phyloP scores from a whole-genome alignment of 139 green algal genomes.

The Microglena sp. region DNA sequence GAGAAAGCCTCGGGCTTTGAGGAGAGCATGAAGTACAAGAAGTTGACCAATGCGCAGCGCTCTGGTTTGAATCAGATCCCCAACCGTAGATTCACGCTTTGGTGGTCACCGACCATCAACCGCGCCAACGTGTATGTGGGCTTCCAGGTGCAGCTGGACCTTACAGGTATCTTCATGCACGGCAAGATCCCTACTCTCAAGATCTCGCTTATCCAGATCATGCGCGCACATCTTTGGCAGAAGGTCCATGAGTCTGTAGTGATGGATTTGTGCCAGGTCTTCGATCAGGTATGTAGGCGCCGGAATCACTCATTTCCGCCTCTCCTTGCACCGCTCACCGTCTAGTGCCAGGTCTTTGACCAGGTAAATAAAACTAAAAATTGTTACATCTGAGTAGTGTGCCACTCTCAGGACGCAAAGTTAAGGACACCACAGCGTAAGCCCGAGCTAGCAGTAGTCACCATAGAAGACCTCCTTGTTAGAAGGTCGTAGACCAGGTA shows the following conservation, averaged over 20 bases:
- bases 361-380: no score
- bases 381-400: no score
- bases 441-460: no score
- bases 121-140: conserved; percentile 98
- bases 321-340: not conserved
- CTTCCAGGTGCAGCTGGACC: conserved; percentile 98
- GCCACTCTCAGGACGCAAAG: no score
- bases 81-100: conserved; percentile 99
- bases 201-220: conserved; percentile 99
- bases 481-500: no score
- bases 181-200: conserved; percentile 99
- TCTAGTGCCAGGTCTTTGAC: conserved; percentile 12
- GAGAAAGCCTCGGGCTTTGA: conserved; percentile 92
- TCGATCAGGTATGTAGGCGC: conserved; percentile 1
- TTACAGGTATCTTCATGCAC: conserved; percentile 99
- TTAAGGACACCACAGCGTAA: no score
- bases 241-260: conserved; percentile 99
- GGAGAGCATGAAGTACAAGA: conserved; percentile 99
- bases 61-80: conserved; percentile 96
- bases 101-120: conserved; percentile 99
- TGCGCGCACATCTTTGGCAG: conserved; percentile 98
- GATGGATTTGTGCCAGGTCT: conserved; percentile 43
- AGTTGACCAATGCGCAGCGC: conserved; percentile 98
- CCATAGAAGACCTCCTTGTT: no score
- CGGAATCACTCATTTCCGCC: not conserved